Conservation (phyloP, 768 basidiomycete species). For the Mycena olivaceomarginata region DNA sequence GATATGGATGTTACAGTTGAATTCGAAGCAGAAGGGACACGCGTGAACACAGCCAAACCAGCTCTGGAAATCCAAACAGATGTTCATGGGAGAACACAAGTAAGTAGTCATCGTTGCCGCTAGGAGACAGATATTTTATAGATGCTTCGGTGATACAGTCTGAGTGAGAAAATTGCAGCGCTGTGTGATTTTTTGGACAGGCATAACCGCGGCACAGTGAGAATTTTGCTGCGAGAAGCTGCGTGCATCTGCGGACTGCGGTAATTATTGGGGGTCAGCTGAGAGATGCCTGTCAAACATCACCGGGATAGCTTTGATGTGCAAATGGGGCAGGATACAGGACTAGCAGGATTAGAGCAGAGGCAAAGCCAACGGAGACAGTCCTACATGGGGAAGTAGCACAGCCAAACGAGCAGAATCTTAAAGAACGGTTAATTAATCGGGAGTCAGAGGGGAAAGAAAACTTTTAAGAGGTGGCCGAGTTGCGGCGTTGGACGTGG, state of each 20-base stretch:
- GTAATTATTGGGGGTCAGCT: neutral
- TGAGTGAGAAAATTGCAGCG: neutral
- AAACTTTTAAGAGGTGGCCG: slow-evolving; percentile 15
- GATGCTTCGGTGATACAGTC: neutral
- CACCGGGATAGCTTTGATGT: neutral
- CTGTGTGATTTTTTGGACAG: neutral
- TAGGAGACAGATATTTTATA: slow-evolving; percentile 1
- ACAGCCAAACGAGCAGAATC: neutral
- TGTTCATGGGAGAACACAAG: neutral
- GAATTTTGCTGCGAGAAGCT: slow-evolving; percentile 7
- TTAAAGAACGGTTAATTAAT: neutral
- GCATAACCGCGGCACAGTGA: slow-evolving; percentile 1
- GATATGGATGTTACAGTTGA: no score
- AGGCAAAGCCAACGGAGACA: neutral
- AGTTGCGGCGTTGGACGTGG: slow-evolving; percentile 13
- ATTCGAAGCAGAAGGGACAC: no score
- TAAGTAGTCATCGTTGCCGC: neutral
- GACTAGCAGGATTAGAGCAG: neutral
- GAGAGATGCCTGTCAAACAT: slow-evolving; percentile 1
- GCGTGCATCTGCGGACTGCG: neutral
- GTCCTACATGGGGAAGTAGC: neutral
- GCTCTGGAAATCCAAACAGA: neutral
- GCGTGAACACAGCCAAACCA: neutral
- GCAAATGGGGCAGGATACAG: neutral
- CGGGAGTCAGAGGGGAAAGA: neutral